Evolutionary conservation across 2,329 filamentous ascomycete species (phyloP).

Genomic region (Trichophyton verrucosum): DNA sequence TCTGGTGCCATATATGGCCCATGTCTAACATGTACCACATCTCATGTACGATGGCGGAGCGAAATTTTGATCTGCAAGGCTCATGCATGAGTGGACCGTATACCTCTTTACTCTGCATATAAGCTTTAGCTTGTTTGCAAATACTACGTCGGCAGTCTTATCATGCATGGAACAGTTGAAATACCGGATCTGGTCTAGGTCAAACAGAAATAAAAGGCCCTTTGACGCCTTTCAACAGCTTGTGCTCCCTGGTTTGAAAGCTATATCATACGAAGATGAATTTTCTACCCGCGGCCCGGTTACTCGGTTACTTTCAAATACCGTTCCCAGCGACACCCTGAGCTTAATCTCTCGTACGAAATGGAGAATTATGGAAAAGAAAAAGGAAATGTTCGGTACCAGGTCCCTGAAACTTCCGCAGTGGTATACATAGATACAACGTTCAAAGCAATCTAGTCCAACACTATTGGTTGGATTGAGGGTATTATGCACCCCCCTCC

Average conservation of each 20-base stretch:
- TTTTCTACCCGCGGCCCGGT: background rate
- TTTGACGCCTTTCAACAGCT: background rate
- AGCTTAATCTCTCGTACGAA: slow-evolving; percentile 3
- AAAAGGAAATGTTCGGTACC: background rate
- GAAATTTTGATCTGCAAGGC: slow-evolving; percentile 6
- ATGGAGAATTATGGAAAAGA: background rate
- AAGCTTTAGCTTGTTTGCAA: slow-evolving; percentile 1
- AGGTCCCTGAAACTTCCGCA: background rate
- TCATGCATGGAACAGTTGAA: background rate
- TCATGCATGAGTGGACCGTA: slow-evolving; percentile 3
- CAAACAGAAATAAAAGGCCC: background rate
- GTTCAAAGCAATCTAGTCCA: background rate
- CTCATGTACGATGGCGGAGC: slow-evolving; percentile 2
- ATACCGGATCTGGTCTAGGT: background rate
- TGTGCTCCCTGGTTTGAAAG: background rate
- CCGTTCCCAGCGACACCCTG: background rate
- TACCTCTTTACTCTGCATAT: background rate
- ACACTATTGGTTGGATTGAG: background rate
- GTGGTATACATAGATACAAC: background rate
- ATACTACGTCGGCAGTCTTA: background rate
- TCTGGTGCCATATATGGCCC: slow-evolving; percentile 2
- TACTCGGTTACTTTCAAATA: background rate
- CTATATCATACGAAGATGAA: background rate
- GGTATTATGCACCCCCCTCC: background rate
- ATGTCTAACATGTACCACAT: slow-evolving; percentile 4